Evolutionary conservation across 371 early-diverging fungal genomes (phyloP).

Genomic region (Vairimorpha necatrix): DNA sequence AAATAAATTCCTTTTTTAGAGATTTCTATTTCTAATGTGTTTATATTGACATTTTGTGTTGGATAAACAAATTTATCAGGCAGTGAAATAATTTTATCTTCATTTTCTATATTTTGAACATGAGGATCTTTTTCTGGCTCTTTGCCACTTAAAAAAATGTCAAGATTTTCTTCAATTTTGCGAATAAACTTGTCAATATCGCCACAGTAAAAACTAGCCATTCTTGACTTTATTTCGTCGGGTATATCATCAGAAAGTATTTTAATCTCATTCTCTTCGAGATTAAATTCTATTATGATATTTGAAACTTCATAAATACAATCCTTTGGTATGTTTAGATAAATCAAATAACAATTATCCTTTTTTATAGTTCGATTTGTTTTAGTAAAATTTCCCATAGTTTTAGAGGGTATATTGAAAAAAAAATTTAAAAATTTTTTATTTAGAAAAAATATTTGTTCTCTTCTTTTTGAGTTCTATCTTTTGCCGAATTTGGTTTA

Average conservation of each 20-base stretch:
- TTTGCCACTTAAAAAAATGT: constrained; percentile 43
- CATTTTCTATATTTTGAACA: background rate
- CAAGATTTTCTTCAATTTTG: constrained; percentile 43
- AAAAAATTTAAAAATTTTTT: background rate
- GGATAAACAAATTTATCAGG: constrained; percentile 33
- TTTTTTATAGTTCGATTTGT: constrained; percentile 19
- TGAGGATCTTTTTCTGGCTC: constrained; percentile 12
- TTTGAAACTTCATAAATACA: constrained; percentile 54
- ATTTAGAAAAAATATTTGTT: constrained; percentile 82
- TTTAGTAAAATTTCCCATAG: background rate
- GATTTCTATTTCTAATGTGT: constrained; percentile 29
- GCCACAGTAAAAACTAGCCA: constrained; percentile 35
- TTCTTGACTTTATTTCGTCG: constrained; percentile 36
- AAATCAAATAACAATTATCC: background rate
- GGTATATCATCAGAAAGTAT: constrained; percentile 47
- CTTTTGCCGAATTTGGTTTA: constrained; percentile 88
- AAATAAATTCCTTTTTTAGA: constrained; percentile 32
- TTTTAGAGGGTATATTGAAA: background rate
- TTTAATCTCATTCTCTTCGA: constrained; percentile 17
- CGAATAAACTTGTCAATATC: constrained; percentile 34
- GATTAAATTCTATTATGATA: constrained; percentile 46
- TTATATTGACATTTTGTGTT: background rate
- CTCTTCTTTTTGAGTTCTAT: constrained; percentile 87
- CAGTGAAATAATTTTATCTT: constrained; percentile 4
- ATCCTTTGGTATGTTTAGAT: constrained; percentile 41